A percentile compares a stretch with the other conserved stretches of the same genome.
Conservation (phyloP, 768 basidiomycete genomes). For the Gautieria morchelliformis region DNA sequence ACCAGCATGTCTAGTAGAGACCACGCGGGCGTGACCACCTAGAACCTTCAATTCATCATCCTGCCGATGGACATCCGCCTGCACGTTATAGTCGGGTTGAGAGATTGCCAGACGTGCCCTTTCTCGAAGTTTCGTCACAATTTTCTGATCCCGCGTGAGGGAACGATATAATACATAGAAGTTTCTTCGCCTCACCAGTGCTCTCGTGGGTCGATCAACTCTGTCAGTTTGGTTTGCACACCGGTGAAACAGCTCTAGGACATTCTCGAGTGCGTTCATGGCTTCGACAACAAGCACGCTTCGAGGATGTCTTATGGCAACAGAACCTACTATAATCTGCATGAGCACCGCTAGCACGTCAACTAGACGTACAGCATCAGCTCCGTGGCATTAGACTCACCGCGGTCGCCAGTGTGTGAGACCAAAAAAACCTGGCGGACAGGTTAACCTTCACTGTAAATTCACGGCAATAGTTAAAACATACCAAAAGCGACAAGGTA, state of each 20-base stretch:
- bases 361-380: background rate
- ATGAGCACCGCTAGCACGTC: background rate
- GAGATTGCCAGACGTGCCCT: no score
- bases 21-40: no score
- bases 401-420: background rate
- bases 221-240: conserved; percentile 34
- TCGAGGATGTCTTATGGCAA: conserved; percentile 1
- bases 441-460: no score
- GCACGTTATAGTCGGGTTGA: no score
- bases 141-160: no score
- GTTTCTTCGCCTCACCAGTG: background rate
- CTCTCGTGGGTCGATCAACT: background rate
- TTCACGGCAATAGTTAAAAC: no score
- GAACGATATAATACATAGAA: background rate
- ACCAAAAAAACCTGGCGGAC: background rate
- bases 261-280: conserved; percentile 38
- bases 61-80: no score
- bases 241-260: conserved; percentile 48
- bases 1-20: no score
- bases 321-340: background rate
- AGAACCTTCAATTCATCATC: no score
- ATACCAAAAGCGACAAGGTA: conserved; percentile 1
- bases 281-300: background rate
- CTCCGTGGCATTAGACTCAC: background rate
- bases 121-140: no score